Base-by-base conservation (phyloP, 345 rosid species). In the Lenwebbia sp. region DNA sequence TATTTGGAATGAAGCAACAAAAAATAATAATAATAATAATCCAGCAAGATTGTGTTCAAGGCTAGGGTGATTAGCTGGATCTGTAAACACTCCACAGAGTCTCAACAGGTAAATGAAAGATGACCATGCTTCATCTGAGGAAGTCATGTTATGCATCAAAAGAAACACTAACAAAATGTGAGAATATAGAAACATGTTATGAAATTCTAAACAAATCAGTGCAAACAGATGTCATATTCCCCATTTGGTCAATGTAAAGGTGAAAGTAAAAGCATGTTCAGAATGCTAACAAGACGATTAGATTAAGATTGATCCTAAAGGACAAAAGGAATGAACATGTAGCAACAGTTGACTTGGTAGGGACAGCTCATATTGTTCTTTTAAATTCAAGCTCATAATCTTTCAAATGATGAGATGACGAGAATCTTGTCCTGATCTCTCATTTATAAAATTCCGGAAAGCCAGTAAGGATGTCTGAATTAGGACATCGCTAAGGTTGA, bases 341-440 rank as follows among this genome's bases (percentile, higher is more conserved):
- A 22, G 51, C 84, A 86, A 23, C 40, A 84, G 91, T 92, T 92
- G 94, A 92, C 94, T 88, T 88, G 53, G 58, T 55, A 82, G 78
- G 19, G 85, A 86, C 93, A 92, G 94, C 93, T 90, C 88, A 91
- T 88, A 83, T 74, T n/a, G 78, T 52, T 52, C 78, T 30, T 54
- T 75, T 62, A 23, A 54, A 85, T 70, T 70, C 13, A 23, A 70
- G 78, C 47, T 70, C 47, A 5, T 70, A 84, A 86, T 85, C 44
- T 83, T 83, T 55, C 54, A 83, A 89, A 78, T 22, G 87, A 86
- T 86, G 88, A 76, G 86, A 85, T 84, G 84, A 83, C 37, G 50
- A 86, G 90, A 83, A 90, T 92, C 90, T 87, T 84, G 87, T 49
- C 25, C 37, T 51, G 41, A 55, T 23, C 30, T 40, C 54, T 47